Evolutionary conservation across 805 yeast genomes (phyloP).

Genomic region (Suhomyces xylopsoci): DNA sequence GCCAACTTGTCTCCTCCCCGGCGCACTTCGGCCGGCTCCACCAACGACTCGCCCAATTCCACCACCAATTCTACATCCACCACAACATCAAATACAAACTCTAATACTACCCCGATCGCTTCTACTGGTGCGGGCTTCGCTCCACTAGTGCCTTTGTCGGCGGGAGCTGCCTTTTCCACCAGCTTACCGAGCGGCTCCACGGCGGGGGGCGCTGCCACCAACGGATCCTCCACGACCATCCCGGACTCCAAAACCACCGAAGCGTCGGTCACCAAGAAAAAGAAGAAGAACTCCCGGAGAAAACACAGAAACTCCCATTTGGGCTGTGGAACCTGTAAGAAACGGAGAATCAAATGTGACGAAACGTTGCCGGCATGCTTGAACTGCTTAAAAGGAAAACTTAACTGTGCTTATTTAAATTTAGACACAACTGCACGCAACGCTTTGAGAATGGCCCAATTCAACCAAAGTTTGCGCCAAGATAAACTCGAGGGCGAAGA

Average conservation of each 20-base stretch:
- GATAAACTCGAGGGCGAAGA: slow-evolving; percentile 14
- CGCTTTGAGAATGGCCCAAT: slow-evolving; percentile 50
- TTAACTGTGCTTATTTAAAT: slow-evolving; percentile 47
- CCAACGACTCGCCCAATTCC: neutral
- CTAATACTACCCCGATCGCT: neutral
- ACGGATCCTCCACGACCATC: slow-evolving; percentile 4
- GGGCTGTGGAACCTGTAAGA: slow-evolving; percentile 72
- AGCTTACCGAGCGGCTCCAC: slow-evolving; percentile 1
- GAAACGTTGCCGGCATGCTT: slow-evolving; percentile 58
- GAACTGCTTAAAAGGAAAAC: slow-evolving; percentile 50
- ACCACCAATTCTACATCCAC: neutral
- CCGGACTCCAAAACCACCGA: slow-evolving; percentile 5
- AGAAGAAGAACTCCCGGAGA: slow-evolving; percentile 49
- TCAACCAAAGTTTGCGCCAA: slow-evolving; percentile 33
- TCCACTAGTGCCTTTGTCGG: slow-evolving; percentile 1
- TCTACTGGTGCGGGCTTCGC: neutral
- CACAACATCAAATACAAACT: neutral
- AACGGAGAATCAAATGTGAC: slow-evolving; percentile 63
- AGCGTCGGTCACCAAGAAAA: slow-evolving; percentile 22
- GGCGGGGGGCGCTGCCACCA: slow-evolving; percentile 3
- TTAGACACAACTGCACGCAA: slow-evolving; percentile 48
- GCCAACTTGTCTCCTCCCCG: neutral
- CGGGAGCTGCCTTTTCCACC: neutral
- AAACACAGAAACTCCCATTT: slow-evolving; percentile 66
- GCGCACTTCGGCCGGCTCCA: neutral